Conservation (phyloP, 805 yeast species). For the Barnettozyma pratensis region DNA sequence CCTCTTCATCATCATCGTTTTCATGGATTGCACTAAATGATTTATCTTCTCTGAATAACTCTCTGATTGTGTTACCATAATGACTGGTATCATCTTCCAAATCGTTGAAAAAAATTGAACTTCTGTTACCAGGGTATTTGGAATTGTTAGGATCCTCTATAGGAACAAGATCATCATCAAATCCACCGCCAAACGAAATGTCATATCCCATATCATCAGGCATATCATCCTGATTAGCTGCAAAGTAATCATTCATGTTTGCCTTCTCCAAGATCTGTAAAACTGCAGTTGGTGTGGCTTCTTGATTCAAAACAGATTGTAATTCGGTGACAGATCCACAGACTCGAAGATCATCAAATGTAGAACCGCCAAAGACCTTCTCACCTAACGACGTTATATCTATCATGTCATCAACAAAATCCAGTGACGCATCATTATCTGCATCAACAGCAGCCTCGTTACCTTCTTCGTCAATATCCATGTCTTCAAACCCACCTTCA, state of each 20-base stretch:
- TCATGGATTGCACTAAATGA: constrained; percentile 13
- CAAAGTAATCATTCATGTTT: constrained; percentile 5
- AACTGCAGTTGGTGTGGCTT: constrained; percentile 12
- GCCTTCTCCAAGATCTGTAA: constrained; percentile 10
- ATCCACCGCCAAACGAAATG: constrained; percentile 12
- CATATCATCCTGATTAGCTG: constrained; percentile 1
- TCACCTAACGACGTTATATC: constrained; percentile 11
- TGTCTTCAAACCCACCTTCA: constrained; percentile 13
- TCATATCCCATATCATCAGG: constrained; percentile 14
- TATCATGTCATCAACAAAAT: background rate
- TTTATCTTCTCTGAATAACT: constrained; percentile 20
- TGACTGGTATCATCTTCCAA: constrained; percentile 20
- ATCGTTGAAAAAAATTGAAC: constrained; percentile 24
- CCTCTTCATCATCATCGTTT: constrained; percentile 14
- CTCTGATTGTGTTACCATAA: constrained; percentile 24
- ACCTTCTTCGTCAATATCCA: constrained; percentile 19
- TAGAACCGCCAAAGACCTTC: constrained; percentile 7
- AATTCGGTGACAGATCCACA: constrained; percentile 20
- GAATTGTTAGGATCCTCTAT: constrained; percentile 12
- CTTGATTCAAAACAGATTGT: constrained; percentile 17
- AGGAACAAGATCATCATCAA: background rate
- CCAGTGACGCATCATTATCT: background rate
- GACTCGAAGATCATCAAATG: constrained; percentile 1
- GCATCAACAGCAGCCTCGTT: background rate
- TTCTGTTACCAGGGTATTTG: constrained; percentile 21